Evolutionary conservation across 805 yeast species (phyloP).

Genomic region (Hanseniaspora hatyaiensis): DNA sequence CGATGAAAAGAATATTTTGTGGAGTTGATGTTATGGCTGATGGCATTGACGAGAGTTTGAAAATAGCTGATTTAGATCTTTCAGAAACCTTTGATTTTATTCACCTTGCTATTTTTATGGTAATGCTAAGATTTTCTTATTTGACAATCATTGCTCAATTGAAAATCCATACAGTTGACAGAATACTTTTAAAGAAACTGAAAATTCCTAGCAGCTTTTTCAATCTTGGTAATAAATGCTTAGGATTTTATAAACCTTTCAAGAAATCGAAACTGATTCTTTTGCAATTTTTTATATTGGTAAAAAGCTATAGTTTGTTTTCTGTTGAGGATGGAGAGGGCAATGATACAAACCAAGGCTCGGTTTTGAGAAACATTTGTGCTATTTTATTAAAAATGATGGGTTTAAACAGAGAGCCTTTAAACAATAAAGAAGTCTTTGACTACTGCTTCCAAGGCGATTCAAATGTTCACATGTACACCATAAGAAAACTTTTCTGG

Average conservation of each 20-base stretch:
- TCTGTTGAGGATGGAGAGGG: slow-evolving; percentile 17
- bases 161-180: slow-evolving; percentile 11
- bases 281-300: slow-evolving; percentile 10
- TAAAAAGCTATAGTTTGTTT: slow-evolving; percentile 14
- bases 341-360: slow-evolving; percentile 10
- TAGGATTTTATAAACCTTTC: slow-evolving; percentile 10
- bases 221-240: slow-evolving; percentile 8
- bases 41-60: not conserved
- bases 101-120: slow-evolving; percentile 10
- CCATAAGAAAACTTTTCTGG: slow-evolving; percentile 15
- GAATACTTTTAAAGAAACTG: not conserved
- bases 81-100: slow-evolving; percentile 15
- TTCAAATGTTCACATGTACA: slow-evolving; percentile 2
- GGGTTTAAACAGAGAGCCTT: slow-evolving; percentile 16
- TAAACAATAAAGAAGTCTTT: slow-evolving; percentile 4
- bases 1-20: not conserved
- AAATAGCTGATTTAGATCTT: not conserved
- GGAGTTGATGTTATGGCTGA: slow-evolving; percentile 4
- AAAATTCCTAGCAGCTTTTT: slow-evolving; percentile 8
- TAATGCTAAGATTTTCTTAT: slow-evolving; percentile 15
- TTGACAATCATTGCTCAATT: slow-evolving; percentile 12
- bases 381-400: slow-evolving; percentile 11
- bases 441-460: not conserved
- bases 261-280: slow-evolving; percentile 15
- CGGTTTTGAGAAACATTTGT: slow-evolving; percentile 8